phyloP scores from a whole-genome alignment of 1,284 basidiomycete genomes.

The Cutaneotrichosporon cavernicola region DNA sequence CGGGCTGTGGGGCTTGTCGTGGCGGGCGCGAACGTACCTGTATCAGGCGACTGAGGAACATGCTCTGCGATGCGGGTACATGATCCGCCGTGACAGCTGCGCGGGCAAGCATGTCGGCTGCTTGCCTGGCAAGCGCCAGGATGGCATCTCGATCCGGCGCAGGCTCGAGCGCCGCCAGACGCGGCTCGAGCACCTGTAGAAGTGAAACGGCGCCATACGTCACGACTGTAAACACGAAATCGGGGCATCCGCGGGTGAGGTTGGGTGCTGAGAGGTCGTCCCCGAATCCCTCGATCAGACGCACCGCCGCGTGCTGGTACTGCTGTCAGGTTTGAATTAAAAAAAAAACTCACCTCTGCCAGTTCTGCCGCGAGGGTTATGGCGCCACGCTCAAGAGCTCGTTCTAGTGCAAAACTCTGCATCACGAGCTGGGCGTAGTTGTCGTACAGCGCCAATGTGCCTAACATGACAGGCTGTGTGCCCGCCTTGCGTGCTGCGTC shows the following conservation, averaged over 20 bases:
- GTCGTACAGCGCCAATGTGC: conserved; percentile 33
- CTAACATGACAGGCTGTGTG: conserved; percentile 15
- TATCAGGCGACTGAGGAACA: conserved; percentile 27
- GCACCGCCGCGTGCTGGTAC: conserved; percentile 32
- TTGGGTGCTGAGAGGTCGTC: conserved; percentile 19
- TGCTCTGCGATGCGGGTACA: conserved; percentile 29
- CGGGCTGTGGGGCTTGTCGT: background rate
- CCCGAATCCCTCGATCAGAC: conserved; percentile 34
- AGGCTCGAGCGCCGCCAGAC: conserved; percentile 17
- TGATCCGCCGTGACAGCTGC: conserved; percentile 31
- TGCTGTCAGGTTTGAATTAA: conserved; percentile 13
- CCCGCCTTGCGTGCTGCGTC: background rate
- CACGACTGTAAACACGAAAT: conserved; percentile 35
- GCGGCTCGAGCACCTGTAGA: conserved; percentile 24
- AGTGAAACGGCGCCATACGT: conserved; percentile 41
- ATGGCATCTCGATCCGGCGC: conserved; percentile 4
- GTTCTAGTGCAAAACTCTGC: conserved; percentile 33
- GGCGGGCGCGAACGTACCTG: background rate
- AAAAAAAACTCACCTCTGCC: conserved; percentile 33
- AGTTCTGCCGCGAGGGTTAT: conserved; percentile 26
- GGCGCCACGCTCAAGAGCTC: conserved; percentile 18
- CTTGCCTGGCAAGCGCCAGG: conserved; percentile 20
- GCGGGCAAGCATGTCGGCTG: conserved; percentile 34
- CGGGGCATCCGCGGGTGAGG: conserved; percentile 32
- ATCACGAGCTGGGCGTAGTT: conserved; percentile 35